Base-by-base conservation (phyloP, 805 yeast species). In the Metschnikowia vanudenii region DNA sequence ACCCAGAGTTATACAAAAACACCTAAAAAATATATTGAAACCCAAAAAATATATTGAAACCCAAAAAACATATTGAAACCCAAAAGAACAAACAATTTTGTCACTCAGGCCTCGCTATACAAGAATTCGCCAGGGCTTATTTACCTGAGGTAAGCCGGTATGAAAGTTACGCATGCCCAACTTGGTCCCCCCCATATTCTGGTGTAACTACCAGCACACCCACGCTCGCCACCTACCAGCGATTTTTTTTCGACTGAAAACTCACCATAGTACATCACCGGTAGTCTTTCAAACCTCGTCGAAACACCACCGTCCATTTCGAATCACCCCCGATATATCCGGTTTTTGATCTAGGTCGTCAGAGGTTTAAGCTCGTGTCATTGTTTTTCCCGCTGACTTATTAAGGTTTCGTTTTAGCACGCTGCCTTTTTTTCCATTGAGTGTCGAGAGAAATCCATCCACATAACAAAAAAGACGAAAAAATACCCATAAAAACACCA, bases 211-310 rank as follows among this genome's bases (percentile, higher is more conserved):
- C 14, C 50, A 49, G 55, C 39, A 51, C 47, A 39, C 42, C 28
- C 5, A 40, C 41, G 52, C 55, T 47, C 55, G 56, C 56, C 57
- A 45, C 55, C 54, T 41, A 52, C 54, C 51, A 45, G 56, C 53
- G 50, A 37, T 44, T 50, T 51, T 53, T 43, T 44, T 34, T 43
- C 43, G 29, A 44, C 36, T 29, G 36, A 10, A 34, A 33, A 44
- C 39, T 14, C 28, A 7, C 13, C 51, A 40, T 38, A 30, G 31
- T 39, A 41, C 35, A 24, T 33, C 30, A 39, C 42, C 43, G 36
- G 26, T 37, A 32, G 54, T 42, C 50, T 36, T 46, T 37, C 43
- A 32, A 35, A 45, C 51, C 53, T 46, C 50, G 53, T 46, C 51
- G 37, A 37, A 43, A 40, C 48, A 29, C 39, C 48, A 16, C 50